phyloP scores from a whole-genome alignment of 345 rosid genomes.

The Eucalyptus marginata region DNA sequence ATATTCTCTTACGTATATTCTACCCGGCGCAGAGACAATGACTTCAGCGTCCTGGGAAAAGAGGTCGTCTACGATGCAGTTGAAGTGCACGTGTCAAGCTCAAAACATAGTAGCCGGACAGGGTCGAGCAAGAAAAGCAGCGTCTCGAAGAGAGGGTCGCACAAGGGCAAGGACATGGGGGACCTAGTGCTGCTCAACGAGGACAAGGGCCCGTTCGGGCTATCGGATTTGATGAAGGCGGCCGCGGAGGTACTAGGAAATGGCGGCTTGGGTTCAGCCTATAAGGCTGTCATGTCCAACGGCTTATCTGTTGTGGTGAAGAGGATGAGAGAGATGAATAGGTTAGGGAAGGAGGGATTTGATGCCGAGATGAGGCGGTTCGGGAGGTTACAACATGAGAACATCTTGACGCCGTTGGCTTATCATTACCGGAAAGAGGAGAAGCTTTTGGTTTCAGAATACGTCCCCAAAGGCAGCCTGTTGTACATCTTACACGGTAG shows the following conservation, averaged over 20 bases:
- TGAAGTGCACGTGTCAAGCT: conserved; percentile 20
- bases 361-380: conserved; percentile 65
- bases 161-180: conserved; percentile 1
- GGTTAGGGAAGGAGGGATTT: conserved; percentile 36
- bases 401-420: conserved; percentile 68
- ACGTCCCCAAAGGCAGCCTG: conserved; percentile 76
- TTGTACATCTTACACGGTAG: conserved; percentile 74
- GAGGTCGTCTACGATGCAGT: conserved; percentile 18
- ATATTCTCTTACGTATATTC: conserved; percentile 9
- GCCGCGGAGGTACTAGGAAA: conserved; percentile 86
- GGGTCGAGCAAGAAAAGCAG: conserved; percentile 16
- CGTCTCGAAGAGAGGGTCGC: conserved; percentile 13
- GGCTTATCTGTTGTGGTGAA: conserved; percentile 82
- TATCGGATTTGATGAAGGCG: conserved; percentile 84
- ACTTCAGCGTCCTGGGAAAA: conserved; percentile 37
- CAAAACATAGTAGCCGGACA: conserved; percentile 6
- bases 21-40: conserved; percentile 6
- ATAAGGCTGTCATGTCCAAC: conserved; percentile 63
- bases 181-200: conserved; percentile 51
- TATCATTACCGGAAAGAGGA: conserved; percentile 78
- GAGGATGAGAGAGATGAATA: conserved; percentile 73
- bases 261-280: conserved; percentile 84
- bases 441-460: conserved; percentile 74
- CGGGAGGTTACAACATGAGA: conserved; percentile 47
- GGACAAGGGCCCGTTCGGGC: conserved; percentile 54